Conservation (phyloP, 495 filamentous ascomycete species). For the Chaetomium tenue region DNA sequence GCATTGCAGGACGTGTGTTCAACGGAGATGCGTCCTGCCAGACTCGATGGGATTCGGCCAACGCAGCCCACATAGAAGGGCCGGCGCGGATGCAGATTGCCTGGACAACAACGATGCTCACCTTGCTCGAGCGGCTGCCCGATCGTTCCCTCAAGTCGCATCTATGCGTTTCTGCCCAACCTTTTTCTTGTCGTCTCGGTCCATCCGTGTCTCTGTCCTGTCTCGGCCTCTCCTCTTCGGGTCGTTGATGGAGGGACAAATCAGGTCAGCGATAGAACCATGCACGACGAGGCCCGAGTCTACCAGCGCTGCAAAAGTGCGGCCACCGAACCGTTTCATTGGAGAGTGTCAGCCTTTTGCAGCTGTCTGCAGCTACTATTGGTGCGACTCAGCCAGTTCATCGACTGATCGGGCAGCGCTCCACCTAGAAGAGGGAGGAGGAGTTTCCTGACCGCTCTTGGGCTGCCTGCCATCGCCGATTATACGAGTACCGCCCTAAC, state of each 20-base stretch:
- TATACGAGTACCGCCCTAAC: neutral
- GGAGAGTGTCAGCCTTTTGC: constrained; percentile 36
- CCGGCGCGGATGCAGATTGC: neutral
- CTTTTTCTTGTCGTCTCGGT: neutral
- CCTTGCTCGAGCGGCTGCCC: constrained; percentile 10
- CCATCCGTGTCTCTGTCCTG: constrained; percentile 6
- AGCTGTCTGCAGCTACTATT: constrained; percentile 32
- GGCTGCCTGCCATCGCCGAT: neutral
- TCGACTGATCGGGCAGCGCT: constrained; percentile 1
- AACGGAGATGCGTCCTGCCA: neutral
- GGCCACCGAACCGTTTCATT: constrained; percentile 25
- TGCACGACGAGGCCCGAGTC: constrained; percentile 32
- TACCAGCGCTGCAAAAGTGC: constrained; percentile 21
- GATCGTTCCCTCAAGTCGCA: constrained; percentile 4
- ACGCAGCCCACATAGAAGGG: neutral
- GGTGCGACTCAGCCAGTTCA: constrained; percentile 26
- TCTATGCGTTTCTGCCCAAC: constrained; percentile 39
- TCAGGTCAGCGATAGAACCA: constrained; percentile 21
- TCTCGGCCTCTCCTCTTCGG: constrained; percentile 4
- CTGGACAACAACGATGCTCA: constrained; percentile 5
- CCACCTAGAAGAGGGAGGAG: neutral
- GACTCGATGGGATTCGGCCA: neutral
- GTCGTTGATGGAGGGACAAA: constrained; percentile 20
- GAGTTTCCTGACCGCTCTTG: neutral
- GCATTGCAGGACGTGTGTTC: constrained; percentile 4